A percentile compares a stretch with the other conserved stretches of the same genome.
Evolutionary conservation across 2,329 filamentous ascomycete species (phyloP).

Genomic region (Aspergillus novoparasiticus): DNA sequence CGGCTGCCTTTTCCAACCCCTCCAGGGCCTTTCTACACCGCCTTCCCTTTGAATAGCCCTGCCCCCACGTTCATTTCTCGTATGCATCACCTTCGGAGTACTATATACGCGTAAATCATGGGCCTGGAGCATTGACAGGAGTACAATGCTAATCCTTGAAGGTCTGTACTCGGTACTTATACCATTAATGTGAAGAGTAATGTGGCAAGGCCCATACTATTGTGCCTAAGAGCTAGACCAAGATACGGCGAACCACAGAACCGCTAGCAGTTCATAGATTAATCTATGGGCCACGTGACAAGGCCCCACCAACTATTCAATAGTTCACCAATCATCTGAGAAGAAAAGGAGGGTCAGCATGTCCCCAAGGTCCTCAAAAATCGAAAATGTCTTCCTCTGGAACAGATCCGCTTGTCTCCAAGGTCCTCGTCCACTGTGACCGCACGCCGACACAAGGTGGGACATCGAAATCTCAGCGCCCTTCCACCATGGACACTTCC

Average conservation of each 20-base stretch:
- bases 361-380: slow-evolving; percentile 37
- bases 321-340: background rate
- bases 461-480: slow-evolving; percentile 8
- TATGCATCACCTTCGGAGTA: background rate
- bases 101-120: background rate
- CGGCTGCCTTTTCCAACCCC: background rate
- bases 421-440: slow-evolving; percentile 33
- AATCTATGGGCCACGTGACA: background rate
- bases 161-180: background rate
- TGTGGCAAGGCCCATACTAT: background rate
- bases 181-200: background rate
- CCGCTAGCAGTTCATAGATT: no score
- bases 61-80: background rate
- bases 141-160: background rate
- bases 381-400: slow-evolving; percentile 14
- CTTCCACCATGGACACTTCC: slow-evolving; percentile 16
- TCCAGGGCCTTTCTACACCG: background rate
- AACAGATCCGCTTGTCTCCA: slow-evolving; percentile 24
- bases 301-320: background rate
- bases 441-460: slow-evolving; percentile 8
- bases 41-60: background rate
- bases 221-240: background rate
- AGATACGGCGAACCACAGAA: background rate
- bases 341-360: slow-evolving; percentile 17
- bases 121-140: background rate